These are phyloP conservation scores for Turnera subulata DNA, from an alignment of 345 rosid genomes.

Conservation along the genomic window DNA sequence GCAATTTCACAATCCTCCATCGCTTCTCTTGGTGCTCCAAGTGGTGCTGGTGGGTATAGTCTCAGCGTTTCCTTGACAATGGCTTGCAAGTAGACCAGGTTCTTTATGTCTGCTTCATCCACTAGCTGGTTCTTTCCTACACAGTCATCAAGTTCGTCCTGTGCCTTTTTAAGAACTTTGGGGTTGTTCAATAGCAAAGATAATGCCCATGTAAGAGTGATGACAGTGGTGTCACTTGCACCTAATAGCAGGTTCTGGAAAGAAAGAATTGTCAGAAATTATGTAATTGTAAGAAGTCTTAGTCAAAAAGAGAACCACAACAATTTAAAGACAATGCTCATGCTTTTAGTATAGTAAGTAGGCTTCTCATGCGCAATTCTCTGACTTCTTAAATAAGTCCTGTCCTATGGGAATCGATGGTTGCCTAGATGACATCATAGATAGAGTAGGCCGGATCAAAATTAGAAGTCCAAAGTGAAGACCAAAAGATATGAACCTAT, in stretches of 20 bases:
- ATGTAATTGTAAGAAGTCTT: too few relatives aligned
- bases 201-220: slow-evolving; percentile 15
- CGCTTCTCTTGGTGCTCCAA: slow-evolving; percentile 12
- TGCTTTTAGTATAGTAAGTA: too few relatives aligned
- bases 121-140: slow-evolving; percentile 14
- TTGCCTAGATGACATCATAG: too few relatives aligned
- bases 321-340: too few relatives aligned
- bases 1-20: slow-evolving; percentile 13
- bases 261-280: background rate
- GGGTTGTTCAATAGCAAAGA: slow-evolving; percentile 11
- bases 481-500: too few relatives aligned
- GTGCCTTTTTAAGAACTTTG: slow-evolving; percentile 3
- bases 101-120: slow-evolving; percentile 5
- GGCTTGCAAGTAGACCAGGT: slow-evolving; percentile 19
- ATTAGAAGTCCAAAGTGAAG: too few relatives aligned
- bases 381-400: too few relatives aligned
- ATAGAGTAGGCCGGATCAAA: too few relatives aligned
- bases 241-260: slow-evolving; percentile 13
- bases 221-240: background rate
- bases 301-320: too few relatives aligned
- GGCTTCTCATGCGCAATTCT: too few relatives aligned
- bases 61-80: slow-evolving; percentile 21
- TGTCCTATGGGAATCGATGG: too few relatives aligned
- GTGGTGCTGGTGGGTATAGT: slow-evolving; percentile 13
- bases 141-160: slow-evolving; percentile 9